Evolutionary conservation across 75 land plant species (phyloP), one percentile per base, ranked within the genome.

Genomic region (Cupressus sempervirens): DNA sequence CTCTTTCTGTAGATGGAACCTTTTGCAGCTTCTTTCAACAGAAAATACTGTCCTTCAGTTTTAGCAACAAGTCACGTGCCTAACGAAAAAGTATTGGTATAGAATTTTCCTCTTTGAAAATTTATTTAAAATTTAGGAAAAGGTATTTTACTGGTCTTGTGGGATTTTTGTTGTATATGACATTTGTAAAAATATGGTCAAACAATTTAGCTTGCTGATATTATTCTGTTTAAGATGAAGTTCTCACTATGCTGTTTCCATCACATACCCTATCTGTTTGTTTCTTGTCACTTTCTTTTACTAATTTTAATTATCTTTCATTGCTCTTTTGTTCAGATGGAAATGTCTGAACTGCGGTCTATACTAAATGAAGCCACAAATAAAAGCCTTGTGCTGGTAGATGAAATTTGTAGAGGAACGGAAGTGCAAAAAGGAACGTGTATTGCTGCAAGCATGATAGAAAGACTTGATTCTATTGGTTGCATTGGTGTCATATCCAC

Each of bases 341-440:
- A 98, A 88, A 98, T 98, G 99, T 94, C 97, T 52, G 98, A 98
- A 86, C 84, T 98, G 12, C 93, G 93, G 13, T 91, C 97, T 14
- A 87, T 98, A 20, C 68, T 96, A 3, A 77, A 62, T 34, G 89
- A 85, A 84, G 90, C 92, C 4, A 94, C 93, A 48, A 56, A 85
- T 12, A 91, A 89, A 85, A 94, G 97, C 73, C 93, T 98, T 74
- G 93, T 98, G 40, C 91, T 98, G 34, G 82, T 96, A 34, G 99
- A 98, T 89, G 99, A 98, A 87, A 92, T 98, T 16, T 98, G 99
- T 72, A 86, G 96, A 16, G 99, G 99, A 43, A 98, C 99, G 79
- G 99, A 98, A 86, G 96, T 96, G 46, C 92, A 92, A 38, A 98
- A 98, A 84, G 99, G 99, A 38, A 98, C 98, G 30, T 95, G 93